phyloP scores from a whole-genome alignment of 768 basidiomycete species.

The Tricholoma saponaceum region DNA sequence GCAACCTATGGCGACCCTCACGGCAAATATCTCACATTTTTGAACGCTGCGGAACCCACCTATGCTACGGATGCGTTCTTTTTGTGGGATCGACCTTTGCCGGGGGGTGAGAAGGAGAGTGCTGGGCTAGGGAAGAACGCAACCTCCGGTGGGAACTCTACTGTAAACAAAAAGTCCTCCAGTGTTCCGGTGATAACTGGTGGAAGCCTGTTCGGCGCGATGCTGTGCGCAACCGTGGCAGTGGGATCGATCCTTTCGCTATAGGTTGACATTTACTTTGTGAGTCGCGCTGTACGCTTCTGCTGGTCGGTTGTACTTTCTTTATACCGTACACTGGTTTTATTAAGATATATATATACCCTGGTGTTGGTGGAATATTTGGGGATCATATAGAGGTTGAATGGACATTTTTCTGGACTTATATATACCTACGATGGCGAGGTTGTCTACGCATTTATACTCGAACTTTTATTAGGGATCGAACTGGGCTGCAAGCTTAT shows the following conservation, averaged over 20 bases:
- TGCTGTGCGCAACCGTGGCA: neutral
- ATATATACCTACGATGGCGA: too few relatives aligned
- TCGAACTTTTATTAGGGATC: too few relatives aligned
- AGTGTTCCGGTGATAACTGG: neutral
- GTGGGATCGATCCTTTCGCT: neutral
- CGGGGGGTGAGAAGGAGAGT: conserved; percentile 21
- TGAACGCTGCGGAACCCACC: conserved; percentile 31
- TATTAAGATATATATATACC: too few relatives aligned
- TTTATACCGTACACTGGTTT: neutral
- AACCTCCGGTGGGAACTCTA: neutral
- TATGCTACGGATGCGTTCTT: conserved; percentile 46
- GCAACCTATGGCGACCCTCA: conserved; percentile 57
- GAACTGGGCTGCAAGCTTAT: too few relatives aligned
- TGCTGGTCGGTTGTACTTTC: neutral
- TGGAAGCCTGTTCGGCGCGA: neutral
- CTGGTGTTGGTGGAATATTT: too few relatives aligned
- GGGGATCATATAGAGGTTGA: too few relatives aligned
- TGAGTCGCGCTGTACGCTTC: neutral
- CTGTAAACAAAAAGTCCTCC: neutral
- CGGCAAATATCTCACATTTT: conserved; percentile 49
- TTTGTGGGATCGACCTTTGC: conserved; percentile 54
- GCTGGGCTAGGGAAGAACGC: conserved; percentile 1
- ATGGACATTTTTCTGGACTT: too few relatives aligned
- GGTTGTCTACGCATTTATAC: too few relatives aligned
- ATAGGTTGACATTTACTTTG: neutral